These are phyloP conservation scores for Crucihimalaya himalaica DNA, from an alignment of 345 rosid genomes.

Conservation along the genomic window DNA sequence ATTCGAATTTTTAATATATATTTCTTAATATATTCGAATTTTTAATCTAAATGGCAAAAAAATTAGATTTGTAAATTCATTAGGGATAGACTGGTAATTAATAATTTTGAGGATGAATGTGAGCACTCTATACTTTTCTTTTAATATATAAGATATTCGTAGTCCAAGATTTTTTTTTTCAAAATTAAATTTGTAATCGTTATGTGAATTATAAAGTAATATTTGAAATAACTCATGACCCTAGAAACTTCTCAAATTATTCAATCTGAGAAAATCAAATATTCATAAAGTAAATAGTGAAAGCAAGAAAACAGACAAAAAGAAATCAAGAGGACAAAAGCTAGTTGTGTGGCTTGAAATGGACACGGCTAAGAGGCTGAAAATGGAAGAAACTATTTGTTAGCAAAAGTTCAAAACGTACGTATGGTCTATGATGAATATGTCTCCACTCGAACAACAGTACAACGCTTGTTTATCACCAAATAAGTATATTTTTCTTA, in stretches of 20 bases:
- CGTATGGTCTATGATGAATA: neutral
- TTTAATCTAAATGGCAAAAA: too few species aligned
- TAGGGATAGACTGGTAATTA: too few species aligned
- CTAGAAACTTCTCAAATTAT: conserved; percentile 12
- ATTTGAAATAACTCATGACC: neutral
- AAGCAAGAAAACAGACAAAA: neutral
- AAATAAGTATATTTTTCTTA: neutral
- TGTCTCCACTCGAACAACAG: neutral
- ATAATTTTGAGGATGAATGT: too few species aligned
- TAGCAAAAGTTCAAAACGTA: neutral
- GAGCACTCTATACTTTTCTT: too few species aligned
- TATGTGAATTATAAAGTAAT: neutral
- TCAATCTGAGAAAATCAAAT: neutral
- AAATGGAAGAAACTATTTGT: neutral
- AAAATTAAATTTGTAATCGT: neutral
- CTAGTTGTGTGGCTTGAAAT: conserved; percentile 14
- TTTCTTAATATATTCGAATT: too few species aligned
- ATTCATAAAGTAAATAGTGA: conserved; percentile 5
- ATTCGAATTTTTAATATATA: too few species aligned
- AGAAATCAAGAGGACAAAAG: neutral
- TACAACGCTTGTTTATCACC: neutral
- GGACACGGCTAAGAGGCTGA: neutral
- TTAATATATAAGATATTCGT: too few species aligned
- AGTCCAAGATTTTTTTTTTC: neutral
- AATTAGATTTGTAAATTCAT: too few species aligned